Evolutionary conservation across 805 yeast genomes (phyloP), one percentile per base, ranked within the genome.

Genomic region (Starmerella kuoi): DNA sequence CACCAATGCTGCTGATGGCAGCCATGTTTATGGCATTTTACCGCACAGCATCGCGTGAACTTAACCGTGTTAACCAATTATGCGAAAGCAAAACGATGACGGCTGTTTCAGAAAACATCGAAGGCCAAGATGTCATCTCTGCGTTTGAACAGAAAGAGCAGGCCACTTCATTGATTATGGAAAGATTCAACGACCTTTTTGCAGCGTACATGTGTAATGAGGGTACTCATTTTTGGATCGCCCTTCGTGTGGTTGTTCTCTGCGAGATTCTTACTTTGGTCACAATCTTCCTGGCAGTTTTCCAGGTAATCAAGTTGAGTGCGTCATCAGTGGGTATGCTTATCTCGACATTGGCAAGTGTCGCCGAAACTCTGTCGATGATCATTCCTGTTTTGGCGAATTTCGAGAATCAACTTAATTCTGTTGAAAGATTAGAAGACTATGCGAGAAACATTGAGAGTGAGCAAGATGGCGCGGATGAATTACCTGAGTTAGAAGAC

Each of bases 151-250:
- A 67, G 4, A 64, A 64, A 22, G 43, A 53, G 2, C 55, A 74
- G 41, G 79, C 79, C 54, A 49, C 70, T 30, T 50, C 51, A 21
- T 68, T 64, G 51, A 73, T 72, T 55, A 61, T 67, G 22, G 35
- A 41, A 2, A 59, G 65, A 17, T 60, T 77, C 41, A 70, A 81
- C 56, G 61, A 55, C 12, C 74, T 76, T 74, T 77, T 78, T 53
- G 79, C 79, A 54, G 74, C 86, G 0, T 73, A 75, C 53, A 74
- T 66, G 51, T 53, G 77, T 35, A 69, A 79, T 4, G 65, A 73
- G 55, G 79, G 79, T 2, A 69, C 74, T 52, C 84, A 77, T 57
- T 67, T 85, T 55, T 80, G 87, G 86, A 65, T 80, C 52, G 73
- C 76, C 2, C 61, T 79, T 31, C 66, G 74, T 40, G 61, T 77